Conservation (phyloP, 106 monocot genomes). For the Triglochin maritima region DNA sequence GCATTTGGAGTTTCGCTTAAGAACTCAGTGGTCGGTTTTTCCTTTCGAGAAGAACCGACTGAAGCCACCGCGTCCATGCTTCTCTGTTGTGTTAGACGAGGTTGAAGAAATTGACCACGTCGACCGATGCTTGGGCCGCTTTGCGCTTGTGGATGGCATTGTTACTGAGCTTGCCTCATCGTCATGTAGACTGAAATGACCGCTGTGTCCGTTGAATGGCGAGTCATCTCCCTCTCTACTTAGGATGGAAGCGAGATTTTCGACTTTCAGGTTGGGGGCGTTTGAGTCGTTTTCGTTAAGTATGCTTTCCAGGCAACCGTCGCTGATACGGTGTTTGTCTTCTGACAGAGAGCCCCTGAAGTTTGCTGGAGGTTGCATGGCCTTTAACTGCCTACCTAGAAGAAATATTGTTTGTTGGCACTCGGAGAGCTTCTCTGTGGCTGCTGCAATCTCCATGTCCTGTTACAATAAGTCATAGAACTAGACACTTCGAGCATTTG, state of each 20-base stretch:
- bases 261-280: not conserved
- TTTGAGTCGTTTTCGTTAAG: not conserved
- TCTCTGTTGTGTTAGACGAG: not conserved
- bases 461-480: constrained; percentile 1
- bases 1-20: too few species aligned
- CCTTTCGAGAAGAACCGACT: constrained; percentile 22
- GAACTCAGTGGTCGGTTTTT: constrained; percentile 1
- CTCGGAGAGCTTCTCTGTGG: constrained; percentile 30
- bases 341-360: constrained; percentile 5
- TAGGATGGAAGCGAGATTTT: not conserved
- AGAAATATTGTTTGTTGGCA: constrained; percentile 27
- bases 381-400: constrained; percentile 23
- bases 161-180: constrained; percentile 1
- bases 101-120: constrained; percentile 2
- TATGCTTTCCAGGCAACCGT: not conserved
- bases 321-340: not conserved
- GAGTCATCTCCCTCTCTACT: constrained; percentile 4
- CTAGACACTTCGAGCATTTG: not conserved
- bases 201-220: not conserved
- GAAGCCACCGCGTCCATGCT: constrained; percentile 13
- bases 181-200: not conserved
- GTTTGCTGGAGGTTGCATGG: constrained; percentile 17
- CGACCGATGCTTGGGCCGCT: constrained; percentile 5
- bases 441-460: constrained; percentile 25
- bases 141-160: constrained; percentile 1